A percentile compares a stretch with the other conserved stretches of the same genome.
These are phyloP conservation scores for Stagonosporopsis rhizophila DNA, from an alignment of 2,329 filamentous ascomycete genomes.

Conservation along the genomic window DNA sequence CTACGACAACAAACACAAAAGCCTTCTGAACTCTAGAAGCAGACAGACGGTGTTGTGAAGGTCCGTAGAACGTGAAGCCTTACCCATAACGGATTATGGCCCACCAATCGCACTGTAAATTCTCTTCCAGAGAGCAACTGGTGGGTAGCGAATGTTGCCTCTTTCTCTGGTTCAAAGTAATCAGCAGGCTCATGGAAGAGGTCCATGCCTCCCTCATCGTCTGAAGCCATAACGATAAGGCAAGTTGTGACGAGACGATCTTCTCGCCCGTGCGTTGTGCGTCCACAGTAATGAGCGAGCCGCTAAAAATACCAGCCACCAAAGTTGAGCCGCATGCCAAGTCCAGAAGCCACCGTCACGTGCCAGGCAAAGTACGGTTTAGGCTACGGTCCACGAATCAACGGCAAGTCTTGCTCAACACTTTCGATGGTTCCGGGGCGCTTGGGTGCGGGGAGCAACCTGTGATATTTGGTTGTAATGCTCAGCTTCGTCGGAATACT, in stretches of 20 bases:
- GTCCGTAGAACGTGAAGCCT: constrained; percentile 29
- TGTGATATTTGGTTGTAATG: background rate
- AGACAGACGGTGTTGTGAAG: constrained; percentile 1
- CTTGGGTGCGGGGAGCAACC: background rate
- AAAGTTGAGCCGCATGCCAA: constrained; percentile 17
- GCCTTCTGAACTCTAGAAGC: constrained; percentile 2
- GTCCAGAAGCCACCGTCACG: constrained; percentile 10
- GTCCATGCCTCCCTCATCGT: constrained; percentile 50
- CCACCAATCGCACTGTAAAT: constrained; percentile 78
- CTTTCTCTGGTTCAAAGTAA: constrained; percentile 79
- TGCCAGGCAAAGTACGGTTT: background rate
- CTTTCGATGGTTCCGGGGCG: background rate
- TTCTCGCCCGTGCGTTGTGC: constrained; percentile 26
- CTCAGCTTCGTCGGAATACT: background rate
- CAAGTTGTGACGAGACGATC: constrained; percentile 18
- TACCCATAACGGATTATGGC: constrained; percentile 86
- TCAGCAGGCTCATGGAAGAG: constrained; percentile 83
- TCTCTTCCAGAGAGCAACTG: constrained; percentile 69
- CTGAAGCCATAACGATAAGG: constrained; percentile 36
- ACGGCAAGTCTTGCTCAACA: background rate
- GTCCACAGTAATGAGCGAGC: constrained; percentile 16
- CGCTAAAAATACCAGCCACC: constrained; percentile 10
- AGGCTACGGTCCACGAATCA: background rate
- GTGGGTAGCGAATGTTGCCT: constrained; percentile 76
- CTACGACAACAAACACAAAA: background rate